phyloP scores from a whole-genome alignment of 2,329 filamentous ascomycete genomes.

The Colletotrichum sp. region DNA sequence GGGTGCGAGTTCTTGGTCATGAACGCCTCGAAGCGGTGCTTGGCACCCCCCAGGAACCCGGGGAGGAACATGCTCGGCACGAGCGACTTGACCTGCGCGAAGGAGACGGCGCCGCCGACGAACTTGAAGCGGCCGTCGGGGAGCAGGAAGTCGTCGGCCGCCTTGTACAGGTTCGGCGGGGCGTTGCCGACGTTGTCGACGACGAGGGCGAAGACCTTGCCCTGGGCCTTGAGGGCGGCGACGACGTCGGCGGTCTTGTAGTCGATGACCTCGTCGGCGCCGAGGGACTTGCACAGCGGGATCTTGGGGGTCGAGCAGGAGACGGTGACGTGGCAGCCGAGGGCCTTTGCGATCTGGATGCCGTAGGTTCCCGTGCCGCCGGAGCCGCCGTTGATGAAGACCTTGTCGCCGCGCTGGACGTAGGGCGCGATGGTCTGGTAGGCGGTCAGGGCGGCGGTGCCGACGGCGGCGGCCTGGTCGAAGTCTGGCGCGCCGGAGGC shows the following conservation, averaged over 20 bases:
- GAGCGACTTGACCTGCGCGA: conserved; percentile 28
- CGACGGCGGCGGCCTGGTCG: conserved; percentile 47
- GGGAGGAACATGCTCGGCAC: conserved; percentile 31
- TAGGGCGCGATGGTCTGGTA: conserved; percentile 53
- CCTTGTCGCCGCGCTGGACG: conserved; percentile 55
- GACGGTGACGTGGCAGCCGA: conserved; percentile 65
- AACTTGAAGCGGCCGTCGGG: conserved; percentile 54
- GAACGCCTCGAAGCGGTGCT: conserved; percentile 46
- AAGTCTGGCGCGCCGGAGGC: conserved; percentile 36
- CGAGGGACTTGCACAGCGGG: conserved; percentile 60
- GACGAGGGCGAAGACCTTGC: conserved; percentile 52
- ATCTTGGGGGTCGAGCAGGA: conserved; percentile 66
- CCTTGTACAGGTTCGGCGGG: conserved; percentile 56
- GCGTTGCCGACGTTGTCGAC: conserved; percentile 65
- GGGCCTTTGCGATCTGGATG: conserved; percentile 68
- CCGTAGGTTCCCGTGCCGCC: conserved; percentile 67
- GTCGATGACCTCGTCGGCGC: conserved; percentile 70
- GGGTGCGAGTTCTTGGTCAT: conserved; percentile 43
- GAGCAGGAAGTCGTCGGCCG: conserved; percentile 54
- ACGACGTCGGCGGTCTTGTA: conserved; percentile 59
- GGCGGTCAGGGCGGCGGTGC: conserved; percentile 52
- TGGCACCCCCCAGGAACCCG: conserved; percentile 42
- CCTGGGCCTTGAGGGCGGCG: conserved; percentile 48
- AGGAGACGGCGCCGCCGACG: conserved; percentile 47
- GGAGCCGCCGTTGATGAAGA: conserved; percentile 71